Evolutionary conservation across 148 eudicot genomes (phyloP).

Genomic region (Mesembryanthemum crystallinum): DNA sequence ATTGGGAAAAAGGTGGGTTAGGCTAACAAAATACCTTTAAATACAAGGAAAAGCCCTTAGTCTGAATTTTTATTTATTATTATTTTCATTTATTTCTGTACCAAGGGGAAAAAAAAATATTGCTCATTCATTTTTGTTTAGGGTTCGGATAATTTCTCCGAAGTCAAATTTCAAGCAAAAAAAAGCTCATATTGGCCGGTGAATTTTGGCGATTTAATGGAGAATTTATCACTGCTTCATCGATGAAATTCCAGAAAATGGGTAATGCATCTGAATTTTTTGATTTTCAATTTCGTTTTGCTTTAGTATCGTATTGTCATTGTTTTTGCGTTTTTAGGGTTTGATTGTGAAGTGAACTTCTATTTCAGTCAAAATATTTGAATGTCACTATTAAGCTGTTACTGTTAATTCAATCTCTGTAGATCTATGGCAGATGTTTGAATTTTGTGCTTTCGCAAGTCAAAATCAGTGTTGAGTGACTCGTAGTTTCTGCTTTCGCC

Average conservation of each 20-base stretch:
- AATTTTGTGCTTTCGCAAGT: slow-evolving; percentile 7
- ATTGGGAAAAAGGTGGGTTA: slow-evolving; percentile 15
- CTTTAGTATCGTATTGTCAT: slow-evolving; percentile 5
- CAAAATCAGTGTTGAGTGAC: neutral
- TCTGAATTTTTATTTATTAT: slow-evolving; percentile 4
- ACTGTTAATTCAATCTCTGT: neutral
- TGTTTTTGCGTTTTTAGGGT: slow-evolving; percentile 16
- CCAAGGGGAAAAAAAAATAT: neutral
- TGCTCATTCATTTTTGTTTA: slow-evolving; percentile 7
- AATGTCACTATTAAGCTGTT: slow-evolving; percentile 1
- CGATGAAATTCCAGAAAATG: slow-evolving; percentile 12
- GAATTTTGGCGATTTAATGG: slow-evolving; percentile 2
- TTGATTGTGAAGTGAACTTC: slow-evolving; percentile 17
- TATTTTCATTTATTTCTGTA: slow-evolving; percentile 8
- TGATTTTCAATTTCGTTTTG: neutral
- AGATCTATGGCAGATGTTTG: slow-evolving; percentile 20
- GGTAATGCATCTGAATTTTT: slow-evolving; percentile 20
- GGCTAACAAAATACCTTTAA: slow-evolving; percentile 32
- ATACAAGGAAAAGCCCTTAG: slow-evolving; percentile 8
- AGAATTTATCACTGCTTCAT: slow-evolving; percentile 3
- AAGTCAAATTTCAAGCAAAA: slow-evolving; percentile 6
- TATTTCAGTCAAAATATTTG: slow-evolving; percentile 14
- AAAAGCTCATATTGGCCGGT: neutral
- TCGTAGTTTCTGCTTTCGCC: neutral
- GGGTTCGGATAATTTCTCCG: slow-evolving; percentile 24